These are phyloP conservation scores for Rutstroemia sp. DNA, from an alignment of 2,329 filamentous ascomycete genomes.

Conservation along the genomic window DNA sequence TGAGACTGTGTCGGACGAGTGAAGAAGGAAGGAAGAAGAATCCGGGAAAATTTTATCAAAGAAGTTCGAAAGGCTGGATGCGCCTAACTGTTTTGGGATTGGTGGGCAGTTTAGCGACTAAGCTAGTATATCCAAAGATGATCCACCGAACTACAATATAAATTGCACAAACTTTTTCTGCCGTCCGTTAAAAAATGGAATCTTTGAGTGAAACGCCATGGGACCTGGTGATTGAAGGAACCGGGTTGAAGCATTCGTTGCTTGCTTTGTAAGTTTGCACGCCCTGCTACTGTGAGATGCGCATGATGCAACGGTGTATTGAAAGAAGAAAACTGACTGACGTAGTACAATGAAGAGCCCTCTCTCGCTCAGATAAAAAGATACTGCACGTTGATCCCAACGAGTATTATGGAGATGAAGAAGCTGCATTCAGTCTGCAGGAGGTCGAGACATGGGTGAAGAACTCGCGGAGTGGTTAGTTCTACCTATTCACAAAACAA, in stretches of 20 bases:
- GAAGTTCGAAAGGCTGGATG: constrained; percentile 9
- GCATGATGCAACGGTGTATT: background rate
- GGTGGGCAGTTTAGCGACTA: background rate
- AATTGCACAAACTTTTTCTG: constrained; percentile 10
- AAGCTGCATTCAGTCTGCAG: constrained; percentile 77
- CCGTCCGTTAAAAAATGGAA: constrained; percentile 49
- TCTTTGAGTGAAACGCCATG: constrained; percentile 65
- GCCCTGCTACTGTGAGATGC: constrained; percentile 1
- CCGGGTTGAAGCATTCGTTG: constrained; percentile 70
- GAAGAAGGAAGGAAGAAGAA: constrained; percentile 28
- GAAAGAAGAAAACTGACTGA: constrained; percentile 59
- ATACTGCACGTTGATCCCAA: constrained; percentile 85
- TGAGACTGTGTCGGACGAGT: constrained; percentile 35
- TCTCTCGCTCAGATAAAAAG: constrained; percentile 87
- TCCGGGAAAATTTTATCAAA: constrained; percentile 10
- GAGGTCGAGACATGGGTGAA: constrained; percentile 72
- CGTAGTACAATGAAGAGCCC: constrained; percentile 63
- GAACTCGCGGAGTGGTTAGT: constrained; percentile 31
- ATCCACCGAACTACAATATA: constrained; percentile 9
- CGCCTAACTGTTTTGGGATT: constrained; percentile 3
- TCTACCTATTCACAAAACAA: background rate
- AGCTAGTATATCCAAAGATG: background rate
- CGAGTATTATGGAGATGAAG: constrained; percentile 77
- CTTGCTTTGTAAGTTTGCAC: constrained; percentile 58
- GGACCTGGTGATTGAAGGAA: constrained; percentile 75